A percentile compares a stretch with the other conserved stretches of the same genome.
These are phyloP conservation scores for Diddensiella caesifluorescens DNA, from an alignment of 805 yeast genomes.

Conservation along the genomic window DNA sequence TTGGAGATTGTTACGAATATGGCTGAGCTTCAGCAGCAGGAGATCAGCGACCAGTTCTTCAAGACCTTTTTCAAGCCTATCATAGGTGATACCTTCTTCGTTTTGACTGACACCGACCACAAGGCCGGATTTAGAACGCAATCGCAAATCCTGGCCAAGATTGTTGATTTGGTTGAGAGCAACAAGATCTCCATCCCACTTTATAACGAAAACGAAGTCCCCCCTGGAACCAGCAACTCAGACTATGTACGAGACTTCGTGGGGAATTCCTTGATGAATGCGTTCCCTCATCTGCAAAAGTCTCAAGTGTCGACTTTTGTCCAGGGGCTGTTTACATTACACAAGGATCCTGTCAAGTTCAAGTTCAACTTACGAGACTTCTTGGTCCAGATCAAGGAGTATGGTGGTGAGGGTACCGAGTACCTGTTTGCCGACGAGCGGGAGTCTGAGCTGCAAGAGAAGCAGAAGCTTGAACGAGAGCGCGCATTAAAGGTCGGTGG, in stretches of 20 bases:
- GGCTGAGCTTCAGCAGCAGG: constrained; percentile 54
- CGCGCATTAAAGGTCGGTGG: constrained; percentile 88
- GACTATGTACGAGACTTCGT: constrained; percentile 74
- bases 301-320: constrained; percentile 81
- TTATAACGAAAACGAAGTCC: constrained; percentile 73
- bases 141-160: constrained; percentile 73
- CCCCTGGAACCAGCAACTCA: constrained; percentile 78
- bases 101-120: constrained; percentile 94
- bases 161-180: constrained; percentile 77
- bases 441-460: constrained; percentile 68
- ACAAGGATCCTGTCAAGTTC: constrained; percentile 69
- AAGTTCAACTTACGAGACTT: constrained; percentile 87
- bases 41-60: constrained; percentile 81
- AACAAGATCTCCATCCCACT: constrained; percentile 71
- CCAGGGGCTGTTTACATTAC: constrained; percentile 61
- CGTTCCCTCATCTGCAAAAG: constrained; percentile 86
- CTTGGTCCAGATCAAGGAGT: constrained; percentile 90
- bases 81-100: constrained; percentile 86
- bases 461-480: constrained; percentile 64
- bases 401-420: constrained; percentile 78
- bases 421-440: constrained; percentile 92
- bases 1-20: constrained; percentile 81
- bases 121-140: constrained; percentile 93
- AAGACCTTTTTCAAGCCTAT: constrained; percentile 84
- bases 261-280: constrained; percentile 72